These are phyloP conservation scores for Carpinus fangiana DNA, from an alignment of 306 rosid species.

Conservation along the genomic window DNA sequence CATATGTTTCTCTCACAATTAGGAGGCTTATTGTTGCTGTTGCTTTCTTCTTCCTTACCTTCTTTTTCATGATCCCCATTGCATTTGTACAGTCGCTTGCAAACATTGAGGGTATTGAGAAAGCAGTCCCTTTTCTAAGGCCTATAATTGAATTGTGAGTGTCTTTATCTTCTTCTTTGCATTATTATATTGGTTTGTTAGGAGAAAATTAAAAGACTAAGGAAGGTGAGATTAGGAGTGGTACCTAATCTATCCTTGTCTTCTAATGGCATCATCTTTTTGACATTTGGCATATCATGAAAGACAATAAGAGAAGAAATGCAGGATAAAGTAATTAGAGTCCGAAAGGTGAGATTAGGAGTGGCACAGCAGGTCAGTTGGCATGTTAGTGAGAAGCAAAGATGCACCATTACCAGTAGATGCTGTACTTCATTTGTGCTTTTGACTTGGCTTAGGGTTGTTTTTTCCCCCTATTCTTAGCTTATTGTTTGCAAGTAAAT, in stretches of 20 bases:
- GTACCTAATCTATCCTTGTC: not conserved
- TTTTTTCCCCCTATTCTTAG: too few species aligned
- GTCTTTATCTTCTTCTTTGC: conserved; percentile 9
- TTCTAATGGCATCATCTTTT: not conserved
- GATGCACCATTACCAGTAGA: not conserved
- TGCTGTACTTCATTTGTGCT: not conserved
- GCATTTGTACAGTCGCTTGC: conserved; percentile 96
- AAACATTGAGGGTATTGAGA: conserved; percentile 88
- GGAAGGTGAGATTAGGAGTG: not conserved
- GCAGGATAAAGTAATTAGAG: not conserved
- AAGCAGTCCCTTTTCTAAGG: conserved; percentile 74
- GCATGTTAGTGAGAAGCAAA: not conserved
- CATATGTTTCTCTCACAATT: conserved; percentile 84
- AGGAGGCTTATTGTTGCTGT: conserved; percentile 80
- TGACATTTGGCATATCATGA: conserved; percentile 6
- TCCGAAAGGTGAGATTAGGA: not conserved
- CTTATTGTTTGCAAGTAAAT: not conserved
- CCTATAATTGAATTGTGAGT: conserved; percentile 72
- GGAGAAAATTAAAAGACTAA: not conserved
- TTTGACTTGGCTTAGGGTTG: not conserved
- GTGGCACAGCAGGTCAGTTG: not conserved
- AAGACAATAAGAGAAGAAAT: not conserved
- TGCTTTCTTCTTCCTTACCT: conserved; percentile 96
- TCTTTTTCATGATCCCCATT: conserved; percentile 97
- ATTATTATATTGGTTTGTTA: not conserved